These are phyloP conservation scores for Fusarium bactridioides DNA, from an alignment of 2,329 filamentous ascomycete species.

Conservation along the genomic window DNA sequence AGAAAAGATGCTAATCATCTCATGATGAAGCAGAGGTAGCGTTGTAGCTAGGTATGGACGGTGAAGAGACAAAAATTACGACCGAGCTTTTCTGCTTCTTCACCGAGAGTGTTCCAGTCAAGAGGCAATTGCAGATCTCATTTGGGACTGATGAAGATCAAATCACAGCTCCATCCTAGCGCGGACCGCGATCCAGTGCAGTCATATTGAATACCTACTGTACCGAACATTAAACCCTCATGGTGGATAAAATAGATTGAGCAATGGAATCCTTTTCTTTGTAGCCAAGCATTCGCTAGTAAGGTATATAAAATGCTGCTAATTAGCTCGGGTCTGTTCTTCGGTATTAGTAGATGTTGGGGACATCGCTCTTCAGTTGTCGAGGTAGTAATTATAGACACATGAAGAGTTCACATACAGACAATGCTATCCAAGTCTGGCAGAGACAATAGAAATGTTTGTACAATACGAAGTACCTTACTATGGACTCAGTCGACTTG, in stretches of 20 bases:
- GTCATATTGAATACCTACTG: slow-evolving; percentile 7
- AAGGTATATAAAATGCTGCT: neutral
- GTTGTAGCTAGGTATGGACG: slow-evolving; percentile 3
- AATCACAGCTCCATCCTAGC: slow-evolving; percentile 19
- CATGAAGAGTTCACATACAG: neutral
- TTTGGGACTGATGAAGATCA: slow-evolving; percentile 24
- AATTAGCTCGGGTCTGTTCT: neutral
- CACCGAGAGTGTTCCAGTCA: slow-evolving; percentile 3
- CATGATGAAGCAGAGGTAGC: slow-evolving; percentile 14
- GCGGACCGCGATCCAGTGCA: slow-evolving; percentile 14
- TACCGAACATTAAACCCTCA: slow-evolving; percentile 8
- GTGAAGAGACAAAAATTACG: neutral
- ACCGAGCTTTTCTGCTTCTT: neutral
- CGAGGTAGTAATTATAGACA: slow-evolving; percentile 19
- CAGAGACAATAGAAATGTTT: neutral
- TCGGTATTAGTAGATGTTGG: neutral
- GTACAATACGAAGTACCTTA: neutral
- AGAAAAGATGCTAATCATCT: slow-evolving; percentile 8
- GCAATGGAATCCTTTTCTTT: slow-evolving; percentile 12
- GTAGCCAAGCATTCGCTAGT: slow-evolving; percentile 4
- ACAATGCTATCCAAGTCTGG: neutral
- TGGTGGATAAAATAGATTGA: slow-evolving; percentile 19
- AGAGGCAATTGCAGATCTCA: slow-evolving; percentile 18
- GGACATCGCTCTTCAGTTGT: slow-evolving; percentile 5
- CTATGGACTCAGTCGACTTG: neutral